Evolutionary conservation across 2,329 filamentous ascomycete species (phyloP), one percentile per base, ranked within the genome.

Genomic region (Thelonectria discophora): DNA sequence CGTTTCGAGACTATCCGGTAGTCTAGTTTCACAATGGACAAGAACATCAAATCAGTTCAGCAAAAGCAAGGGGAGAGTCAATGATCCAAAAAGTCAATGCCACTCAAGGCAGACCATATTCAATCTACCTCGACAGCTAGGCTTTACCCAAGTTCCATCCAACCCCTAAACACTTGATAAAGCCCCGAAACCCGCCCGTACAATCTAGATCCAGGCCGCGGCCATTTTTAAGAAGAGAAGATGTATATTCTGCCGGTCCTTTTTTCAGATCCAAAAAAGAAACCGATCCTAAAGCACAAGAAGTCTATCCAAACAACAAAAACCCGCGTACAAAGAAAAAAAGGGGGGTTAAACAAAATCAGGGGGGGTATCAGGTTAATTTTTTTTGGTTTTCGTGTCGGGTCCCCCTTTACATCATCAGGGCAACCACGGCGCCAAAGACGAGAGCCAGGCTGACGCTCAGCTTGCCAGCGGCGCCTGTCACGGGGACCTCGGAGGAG

Each of bases 371-470:
- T 57, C 46, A 30, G 20, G 20, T 4, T 24, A 24, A 15, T 10
- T 30, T 2, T 47, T 17, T 30, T 24, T 30, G 27, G 6, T 9
- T 10, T 30, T 30, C 7, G 27, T 30, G 4, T 30, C 27, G 5
- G 2, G 15, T 24, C 15, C 40, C 30, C 50, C 21, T 51, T 40
- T 63, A 65, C 12, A 65, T 57, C 60, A 65, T 63, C 58, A 65
- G 49, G 53, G 51, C 58, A 5, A 49, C 58, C 27, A 55, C 18
- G 17, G 57, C 58, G 42, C 49, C 64, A 11, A 60, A 45, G 24
- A 64, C 40, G 11, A 63, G 49, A 13, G 52, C 42, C 21, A 62
- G 21, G 55, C 64, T 65, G 15, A 43, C 60, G n/a, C 54, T 52
- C 40, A 49, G 54, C 58, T 64, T 59, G 48, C 34, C 34, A 21